Evolutionary conservation across 139 green algal species (phyloP).

Genomic region (Zygnema circumcarinatum): DNA sequence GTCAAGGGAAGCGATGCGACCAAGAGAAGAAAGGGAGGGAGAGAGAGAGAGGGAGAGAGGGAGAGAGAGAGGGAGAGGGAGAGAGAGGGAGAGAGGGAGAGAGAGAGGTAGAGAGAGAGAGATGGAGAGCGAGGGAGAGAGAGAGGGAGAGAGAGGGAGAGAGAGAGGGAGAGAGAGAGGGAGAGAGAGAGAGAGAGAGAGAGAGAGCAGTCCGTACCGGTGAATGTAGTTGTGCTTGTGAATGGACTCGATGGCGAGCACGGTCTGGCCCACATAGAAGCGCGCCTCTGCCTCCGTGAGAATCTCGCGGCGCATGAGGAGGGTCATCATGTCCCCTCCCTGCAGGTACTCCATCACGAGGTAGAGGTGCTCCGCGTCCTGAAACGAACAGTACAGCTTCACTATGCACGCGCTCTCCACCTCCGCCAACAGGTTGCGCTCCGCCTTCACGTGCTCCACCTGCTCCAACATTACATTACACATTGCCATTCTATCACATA

Average conservation of each 20-base stretch:
- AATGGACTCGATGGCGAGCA: slow-evolving; percentile 89
- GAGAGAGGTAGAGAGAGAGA: no score
- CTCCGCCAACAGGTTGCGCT: slow-evolving; percentile 94
- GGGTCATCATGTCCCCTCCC: slow-evolving; percentile 96
- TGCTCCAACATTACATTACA: no score
- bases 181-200: no score
- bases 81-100: no score
- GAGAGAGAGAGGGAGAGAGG: no score
- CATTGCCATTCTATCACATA: neutral
- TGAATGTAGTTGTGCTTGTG: slow-evolving; percentile 93
- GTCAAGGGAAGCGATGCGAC: no score
- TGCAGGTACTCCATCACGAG: slow-evolving; percentile 99
- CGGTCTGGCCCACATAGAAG: slow-evolving; percentile 80
- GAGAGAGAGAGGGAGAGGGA: no score
- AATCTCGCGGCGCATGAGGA: slow-evolving; percentile 97
- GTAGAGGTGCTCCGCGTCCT: slow-evolving; percentile 95
- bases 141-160: no score
- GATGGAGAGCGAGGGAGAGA: no score
- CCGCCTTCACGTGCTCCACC: slow-evolving; percentile 86
- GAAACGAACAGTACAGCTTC: slow-evolving; percentile 93
- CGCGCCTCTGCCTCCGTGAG: slow-evolving; percentile 84
- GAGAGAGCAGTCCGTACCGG: no score
- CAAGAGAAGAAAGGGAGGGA: no score
- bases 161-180: no score
- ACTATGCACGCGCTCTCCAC: slow-evolving; percentile 88